Conservation (phyloP, 129 eudicot genomes). For the Apium graveolens region DNA sequence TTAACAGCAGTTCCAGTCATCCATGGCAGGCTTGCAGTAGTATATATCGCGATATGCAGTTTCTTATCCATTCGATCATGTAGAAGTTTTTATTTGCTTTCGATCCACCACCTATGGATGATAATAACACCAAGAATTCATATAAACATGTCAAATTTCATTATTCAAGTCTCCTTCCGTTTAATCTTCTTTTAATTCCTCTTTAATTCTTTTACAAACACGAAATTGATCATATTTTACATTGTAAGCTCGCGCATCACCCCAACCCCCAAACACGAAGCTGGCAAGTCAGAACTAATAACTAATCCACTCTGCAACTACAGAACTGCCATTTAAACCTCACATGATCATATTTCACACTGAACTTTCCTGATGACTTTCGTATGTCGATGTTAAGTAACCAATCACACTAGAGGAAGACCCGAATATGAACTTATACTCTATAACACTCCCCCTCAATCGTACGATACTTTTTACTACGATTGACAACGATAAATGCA, state of each 20-base stretch:
- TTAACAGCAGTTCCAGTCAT: constrained; percentile 91
- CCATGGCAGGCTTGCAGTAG: constrained; percentile 99
- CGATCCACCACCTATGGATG: not conserved
- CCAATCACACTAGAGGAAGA: too few relatives aligned
- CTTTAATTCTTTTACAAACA: not conserved
- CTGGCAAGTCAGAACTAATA: too few relatives aligned
- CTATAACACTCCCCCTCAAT: too few relatives aligned
- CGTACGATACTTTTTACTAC: too few relatives aligned
- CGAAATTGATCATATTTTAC: not conserved
- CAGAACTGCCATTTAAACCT: not conserved
- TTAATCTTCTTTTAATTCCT: not conserved
- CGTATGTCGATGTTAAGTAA: too few relatives aligned
- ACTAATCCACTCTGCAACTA: not conserved
- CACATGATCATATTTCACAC: not conserved
- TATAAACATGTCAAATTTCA: constrained; percentile 21
- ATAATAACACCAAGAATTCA: constrained; percentile 5
- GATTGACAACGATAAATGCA: too few relatives aligned
- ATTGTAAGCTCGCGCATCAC: too few relatives aligned
- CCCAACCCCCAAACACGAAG: not conserved
- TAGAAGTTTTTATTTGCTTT: constrained; percentile 18
- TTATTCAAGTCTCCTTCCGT: not conserved
- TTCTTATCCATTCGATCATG: constrained; percentile 56
- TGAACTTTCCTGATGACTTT: not conserved
- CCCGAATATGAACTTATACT: too few relatives aligned
- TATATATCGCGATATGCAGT: constrained; percentile 82